Percentiles rank a stretch among this genome's conserved stretches.
Evolutionary conservation across 148 eudicot genomes (phyloP).

Genomic region (Fagopyrum tataricum): DNA sequence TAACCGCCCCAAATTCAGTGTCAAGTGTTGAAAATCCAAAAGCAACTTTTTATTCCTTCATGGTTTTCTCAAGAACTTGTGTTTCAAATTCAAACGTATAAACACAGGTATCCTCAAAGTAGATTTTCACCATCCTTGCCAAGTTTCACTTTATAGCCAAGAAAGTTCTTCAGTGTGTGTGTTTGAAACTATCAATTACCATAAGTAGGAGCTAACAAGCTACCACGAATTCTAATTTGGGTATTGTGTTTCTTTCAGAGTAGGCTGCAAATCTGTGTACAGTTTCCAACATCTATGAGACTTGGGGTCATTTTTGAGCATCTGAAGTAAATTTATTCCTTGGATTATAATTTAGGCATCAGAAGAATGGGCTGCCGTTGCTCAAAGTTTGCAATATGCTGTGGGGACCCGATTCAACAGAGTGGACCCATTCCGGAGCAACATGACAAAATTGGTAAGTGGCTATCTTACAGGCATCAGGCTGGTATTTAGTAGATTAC

Average conservation of each 20-base stretch:
- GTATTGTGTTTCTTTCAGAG: background rate
- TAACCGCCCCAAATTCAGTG: background rate
- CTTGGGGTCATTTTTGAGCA: conserved; percentile 18
- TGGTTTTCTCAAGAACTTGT: background rate
- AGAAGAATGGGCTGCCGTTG: conserved; percentile 53
- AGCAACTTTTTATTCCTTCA: background rate
- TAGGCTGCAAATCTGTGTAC: background rate
- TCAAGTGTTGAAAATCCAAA: background rate
- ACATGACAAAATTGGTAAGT: conserved; percentile 45
- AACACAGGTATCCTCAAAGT: background rate
- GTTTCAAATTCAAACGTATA: background rate
- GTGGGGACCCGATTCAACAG: conserved; percentile 39
- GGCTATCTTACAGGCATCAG: background rate
- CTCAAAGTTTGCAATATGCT: conserved; percentile 51
- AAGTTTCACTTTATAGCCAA: background rate
- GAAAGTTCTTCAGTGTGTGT: background rate
- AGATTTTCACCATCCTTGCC: background rate
- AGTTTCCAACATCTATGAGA: background rate
- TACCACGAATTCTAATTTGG: background rate
- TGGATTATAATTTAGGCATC: conserved; percentile 16
- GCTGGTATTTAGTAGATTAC: background rate
- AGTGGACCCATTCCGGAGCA: conserved; percentile 35
- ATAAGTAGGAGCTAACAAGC: background rate
- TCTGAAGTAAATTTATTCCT: conserved; percentile 15
- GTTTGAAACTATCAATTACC: background rate